A percentile compares a stretch with the other conserved stretches of the same genome.
Conservation (phyloP, 2,329 filamentous ascomycete species). For the Ceratocystis colombiana region DNA sequence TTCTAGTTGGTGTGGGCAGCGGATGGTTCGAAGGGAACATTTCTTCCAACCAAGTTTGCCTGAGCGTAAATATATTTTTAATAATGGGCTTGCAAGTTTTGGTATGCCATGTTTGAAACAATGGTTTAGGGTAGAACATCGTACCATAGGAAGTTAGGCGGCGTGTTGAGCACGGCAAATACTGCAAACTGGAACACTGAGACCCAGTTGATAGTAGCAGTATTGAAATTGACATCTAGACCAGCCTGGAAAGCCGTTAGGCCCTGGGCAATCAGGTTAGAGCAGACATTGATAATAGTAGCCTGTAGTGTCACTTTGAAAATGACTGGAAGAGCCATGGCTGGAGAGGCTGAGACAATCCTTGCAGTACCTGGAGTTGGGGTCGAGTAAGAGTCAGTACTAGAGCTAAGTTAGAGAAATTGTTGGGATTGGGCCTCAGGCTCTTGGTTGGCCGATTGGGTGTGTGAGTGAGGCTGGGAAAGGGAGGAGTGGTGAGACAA, state of each 20-base stretch:
- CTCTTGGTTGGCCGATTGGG: no score
- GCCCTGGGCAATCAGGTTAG: slow-evolving; percentile 63
- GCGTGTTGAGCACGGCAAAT: slow-evolving; percentile 62
- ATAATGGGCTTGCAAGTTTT: no score
- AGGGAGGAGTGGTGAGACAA: no score
- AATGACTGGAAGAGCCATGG: slow-evolving; percentile 39
- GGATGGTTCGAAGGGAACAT: slow-evolving; percentile 54
- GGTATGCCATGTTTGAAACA: no score
- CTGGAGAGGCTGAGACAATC: background rate
- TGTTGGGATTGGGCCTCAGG: no score
- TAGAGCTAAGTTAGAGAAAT: background rate
- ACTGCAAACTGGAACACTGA: slow-evolving; percentile 67
- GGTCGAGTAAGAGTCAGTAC: background rate
- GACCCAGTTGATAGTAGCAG: slow-evolving; percentile 45
- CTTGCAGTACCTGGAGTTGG: background rate
- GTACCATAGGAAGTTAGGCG: slow-evolving; percentile 75
- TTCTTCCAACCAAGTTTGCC: slow-evolving; percentile 66
- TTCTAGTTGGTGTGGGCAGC: slow-evolving; percentile 31
- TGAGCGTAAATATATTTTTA: slow-evolving; percentile 30
- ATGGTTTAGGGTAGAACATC: background rate
- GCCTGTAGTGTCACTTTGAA: slow-evolving; percentile 55
- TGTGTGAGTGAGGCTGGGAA: no score
- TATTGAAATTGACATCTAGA: background rate
- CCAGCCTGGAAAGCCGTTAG: slow-evolving; percentile 50
- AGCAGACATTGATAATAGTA: slow-evolving; percentile 52